Percentiles rank a stretch among this genome's conserved stretches.
These are phyloP conservation scores for Cryptococcus hybrid DNA, from an alignment of 1,284 basidiomycete species.

Conservation along the genomic window DNA sequence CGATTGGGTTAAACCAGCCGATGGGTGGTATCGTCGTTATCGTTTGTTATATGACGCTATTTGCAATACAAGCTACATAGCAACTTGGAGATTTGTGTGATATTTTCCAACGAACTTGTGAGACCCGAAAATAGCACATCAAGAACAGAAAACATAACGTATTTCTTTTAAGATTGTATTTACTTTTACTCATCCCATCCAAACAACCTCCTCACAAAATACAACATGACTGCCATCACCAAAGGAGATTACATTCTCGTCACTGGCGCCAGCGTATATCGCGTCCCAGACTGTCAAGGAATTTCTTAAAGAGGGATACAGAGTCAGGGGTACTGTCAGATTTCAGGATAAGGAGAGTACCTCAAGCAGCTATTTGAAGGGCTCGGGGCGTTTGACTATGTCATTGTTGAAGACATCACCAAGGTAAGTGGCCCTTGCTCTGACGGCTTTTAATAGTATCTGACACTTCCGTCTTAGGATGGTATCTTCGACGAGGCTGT, in stretches of 20 bases:
- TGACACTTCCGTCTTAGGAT: slow-evolving; percentile 45
- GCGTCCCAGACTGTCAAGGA: slow-evolving; percentile 27
- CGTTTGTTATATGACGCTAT: no score
- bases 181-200: background rate
- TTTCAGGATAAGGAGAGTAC: slow-evolving; percentile 55
- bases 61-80: no score
- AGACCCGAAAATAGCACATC: no score
- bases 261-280: slow-evolving; percentile 30
- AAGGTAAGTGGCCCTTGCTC: slow-evolving; percentile 43
- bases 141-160: no score
- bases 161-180: no score
- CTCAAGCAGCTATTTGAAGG: slow-evolving; percentile 53
- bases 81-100: no score
- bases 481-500: slow-evolving; percentile 68
- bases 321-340: slow-evolving; percentile 60
- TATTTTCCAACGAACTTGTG: no score
- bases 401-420: slow-evolving; percentile 59
- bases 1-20: no score
- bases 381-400: slow-evolving; percentile 54
- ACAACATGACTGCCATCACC: slow-evolving; percentile 18
- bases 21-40: no score
- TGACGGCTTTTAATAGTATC: background rate
- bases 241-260: slow-evolving; percentile 26
- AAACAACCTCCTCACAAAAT: background rate
- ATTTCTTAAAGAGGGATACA: slow-evolving; percentile 35